phyloP scores from a whole-genome alignment of 169 alveolate species.

The Babesia ovata region DNA sequence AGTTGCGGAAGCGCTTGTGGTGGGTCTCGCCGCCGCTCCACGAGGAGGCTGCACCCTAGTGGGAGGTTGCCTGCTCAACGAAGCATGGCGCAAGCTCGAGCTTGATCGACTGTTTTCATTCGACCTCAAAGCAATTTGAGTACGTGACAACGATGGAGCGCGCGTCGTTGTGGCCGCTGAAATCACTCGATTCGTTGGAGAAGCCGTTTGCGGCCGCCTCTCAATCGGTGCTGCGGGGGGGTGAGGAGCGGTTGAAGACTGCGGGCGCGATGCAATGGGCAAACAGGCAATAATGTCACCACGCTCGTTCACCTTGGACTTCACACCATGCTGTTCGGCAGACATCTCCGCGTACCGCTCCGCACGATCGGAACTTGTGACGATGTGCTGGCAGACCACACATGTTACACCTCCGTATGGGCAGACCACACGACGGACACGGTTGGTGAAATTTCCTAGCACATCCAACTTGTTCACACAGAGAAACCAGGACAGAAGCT shows the following conservation, averaged over 20 bases:
- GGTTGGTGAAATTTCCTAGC: background rate
- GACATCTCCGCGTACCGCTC: constrained; percentile 1
- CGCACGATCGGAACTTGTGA: constrained; percentile 9
- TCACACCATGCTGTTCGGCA: constrained; percentile 8
- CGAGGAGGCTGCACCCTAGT: constrained; percentile 40
- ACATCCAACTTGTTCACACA: constrained; percentile 1
- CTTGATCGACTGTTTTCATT: background rate
- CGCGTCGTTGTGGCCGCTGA: background rate
- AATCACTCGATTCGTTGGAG: background rate
- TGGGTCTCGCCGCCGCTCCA: background rate
- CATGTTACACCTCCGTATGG: constrained; percentile 45
- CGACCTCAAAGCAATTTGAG: background rate
- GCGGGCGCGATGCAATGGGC: constrained; percentile 56
- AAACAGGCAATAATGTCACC: constrained; percentile 48
- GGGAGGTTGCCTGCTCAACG: constrained; percentile 2
- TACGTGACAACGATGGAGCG: background rate
- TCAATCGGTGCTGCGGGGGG: constrained; percentile 6
- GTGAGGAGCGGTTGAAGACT: background rate
- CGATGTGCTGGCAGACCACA: constrained; percentile 23
- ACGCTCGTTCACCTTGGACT: constrained; percentile 34
- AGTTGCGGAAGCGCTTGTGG: background rate
- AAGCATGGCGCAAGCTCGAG: background rate
- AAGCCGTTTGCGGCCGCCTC: background rate
- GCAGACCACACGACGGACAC: constrained; percentile 5
- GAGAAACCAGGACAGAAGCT: constrained; percentile 14